Base-by-base conservation (phyloP, 2,329 filamentous ascomycete genomes). In the Trichoderma semiorbis region DNA sequence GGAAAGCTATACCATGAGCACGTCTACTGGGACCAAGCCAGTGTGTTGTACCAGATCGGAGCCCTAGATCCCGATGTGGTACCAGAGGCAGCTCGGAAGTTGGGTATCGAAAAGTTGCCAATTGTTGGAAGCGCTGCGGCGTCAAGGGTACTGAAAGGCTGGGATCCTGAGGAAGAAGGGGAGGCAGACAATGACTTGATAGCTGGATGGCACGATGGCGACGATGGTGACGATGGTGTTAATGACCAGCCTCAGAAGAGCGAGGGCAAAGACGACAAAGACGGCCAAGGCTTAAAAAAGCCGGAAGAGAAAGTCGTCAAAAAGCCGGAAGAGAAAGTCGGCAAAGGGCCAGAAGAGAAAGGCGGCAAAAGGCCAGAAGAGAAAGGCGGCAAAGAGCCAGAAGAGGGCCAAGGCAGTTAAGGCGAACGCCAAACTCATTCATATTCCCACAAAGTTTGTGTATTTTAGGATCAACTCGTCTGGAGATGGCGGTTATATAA, bases 21-120 rank as follows among this genome's bases (percentile, higher is more conserved):
- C 72, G 89, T 91, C 14, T 84, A 86, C 39, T 91, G 89, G 89
- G 89, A 91, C 66, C 88, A 91, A 75, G 87, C 84, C 0, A 90
- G 87, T 0, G 87, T 88, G 3, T 77, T 91, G 34, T 78, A 85
- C 2, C 91, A 92, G 76, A 77, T 88, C 7, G 90, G 89, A 0
- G 76, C 91, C 43, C 75, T 92, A 39, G 82, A 85, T 50, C 82
- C 81, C 0, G 79, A 79, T 0, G 16, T 82, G 0, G 64, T 85
- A 0, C 81, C 84, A 0, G 76, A 81, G 12, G 75, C 76, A 30
- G 80, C 79, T 0, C 78, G 76, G 24, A 78, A 80, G 11, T 73
- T 76, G 7, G 83, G 82, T 0, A 78, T 84, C 0, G 75, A 78
- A 73, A 78, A 74, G 3, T 72, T 85, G 11, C 84, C 84, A 0